Conservation (phyloP, 78 protist species). For the Anaeramoeba flamelloides region DNA sequence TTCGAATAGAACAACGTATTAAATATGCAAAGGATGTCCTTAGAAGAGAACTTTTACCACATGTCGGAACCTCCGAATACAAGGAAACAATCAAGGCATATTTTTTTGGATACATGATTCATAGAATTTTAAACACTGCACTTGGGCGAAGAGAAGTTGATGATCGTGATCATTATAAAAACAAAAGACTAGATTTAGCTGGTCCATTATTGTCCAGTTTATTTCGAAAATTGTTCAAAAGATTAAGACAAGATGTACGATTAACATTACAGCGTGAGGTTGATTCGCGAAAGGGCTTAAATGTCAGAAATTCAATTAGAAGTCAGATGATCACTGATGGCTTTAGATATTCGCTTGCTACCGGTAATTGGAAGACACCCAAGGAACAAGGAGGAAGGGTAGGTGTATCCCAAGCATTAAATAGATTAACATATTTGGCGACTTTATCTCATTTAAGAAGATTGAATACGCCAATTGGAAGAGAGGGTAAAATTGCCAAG, state of each 20-base stretch:
- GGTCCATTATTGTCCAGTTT: conserved; percentile 77
- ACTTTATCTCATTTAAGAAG: conserved; percentile 91
- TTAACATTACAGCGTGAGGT: too few species aligned
- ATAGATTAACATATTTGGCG: conserved; percentile 83
- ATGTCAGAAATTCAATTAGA: conserved; percentile 10
- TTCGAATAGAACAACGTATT: conserved; percentile 21
- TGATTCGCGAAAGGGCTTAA: too few species aligned
- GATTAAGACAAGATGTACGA: conserved; percentile 33
- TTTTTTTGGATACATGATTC: conserved; percentile 88
- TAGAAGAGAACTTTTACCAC: conserved; percentile 75
- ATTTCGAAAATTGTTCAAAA: conserved; percentile 59
- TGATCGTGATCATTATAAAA: conserved; percentile 97
- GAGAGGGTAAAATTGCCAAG: conserved; percentile 71
- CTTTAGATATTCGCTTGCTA: conserved; percentile 80
- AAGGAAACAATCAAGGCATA: conserved; percentile 72
- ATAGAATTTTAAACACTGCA: conserved; percentile 59
- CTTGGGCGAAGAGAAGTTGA: conserved; percentile 63
- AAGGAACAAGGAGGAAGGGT: conserved; percentile 20
- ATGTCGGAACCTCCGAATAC: conserved; percentile 67
- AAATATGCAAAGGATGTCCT: conserved; percentile 57
- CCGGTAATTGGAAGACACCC: conserved; percentile 87
- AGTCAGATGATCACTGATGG: conserved; percentile 59
- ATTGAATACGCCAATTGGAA: conserved; percentile 79
- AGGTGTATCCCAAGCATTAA: conserved; percentile 86
- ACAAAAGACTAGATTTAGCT: conserved; percentile 93